phyloP scores from a whole-genome alignment of 345 rosid genomes.

The Microthlaspi erraticum region DNA sequence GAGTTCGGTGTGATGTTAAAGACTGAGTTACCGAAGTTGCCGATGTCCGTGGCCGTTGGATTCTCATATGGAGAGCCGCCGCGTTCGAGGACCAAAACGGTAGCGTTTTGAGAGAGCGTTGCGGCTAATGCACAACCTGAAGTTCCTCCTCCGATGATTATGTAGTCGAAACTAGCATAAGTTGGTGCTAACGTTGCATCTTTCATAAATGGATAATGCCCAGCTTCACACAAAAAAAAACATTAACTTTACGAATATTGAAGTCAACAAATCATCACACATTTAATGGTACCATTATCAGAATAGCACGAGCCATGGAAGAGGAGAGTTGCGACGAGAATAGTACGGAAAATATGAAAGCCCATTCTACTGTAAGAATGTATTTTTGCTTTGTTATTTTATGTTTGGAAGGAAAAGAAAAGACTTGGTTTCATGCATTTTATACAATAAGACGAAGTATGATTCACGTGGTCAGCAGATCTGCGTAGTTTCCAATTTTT shows the following conservation, averaged over 20 bases:
- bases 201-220: neutral
- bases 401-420: no score
- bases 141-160: constrained; percentile 76
- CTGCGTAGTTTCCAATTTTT: no score
- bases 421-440: no score
- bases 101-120: no score
- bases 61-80: constrained; percentile 48
- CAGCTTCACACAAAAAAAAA: neutral
- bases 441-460: no score
- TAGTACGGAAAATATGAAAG: no score
- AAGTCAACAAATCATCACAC: neutral
- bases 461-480: no score
- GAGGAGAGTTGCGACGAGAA: no score
- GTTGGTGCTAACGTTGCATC: constrained; percentile 60
- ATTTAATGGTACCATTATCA: neutral
- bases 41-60: constrained; percentile 46
- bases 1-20: constrained; percentile 47
- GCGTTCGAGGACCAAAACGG: no score
- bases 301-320: no score
- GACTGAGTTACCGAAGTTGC: constrained; percentile 44
- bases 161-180: constrained; percentile 54
- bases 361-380: no score
- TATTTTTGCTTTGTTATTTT: no score
- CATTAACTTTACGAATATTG: neutral
- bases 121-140: constrained; percentile 51